Base-by-base conservation (phyloP, 148 eudicot species). In the Rhododendron ovatum region DNA sequence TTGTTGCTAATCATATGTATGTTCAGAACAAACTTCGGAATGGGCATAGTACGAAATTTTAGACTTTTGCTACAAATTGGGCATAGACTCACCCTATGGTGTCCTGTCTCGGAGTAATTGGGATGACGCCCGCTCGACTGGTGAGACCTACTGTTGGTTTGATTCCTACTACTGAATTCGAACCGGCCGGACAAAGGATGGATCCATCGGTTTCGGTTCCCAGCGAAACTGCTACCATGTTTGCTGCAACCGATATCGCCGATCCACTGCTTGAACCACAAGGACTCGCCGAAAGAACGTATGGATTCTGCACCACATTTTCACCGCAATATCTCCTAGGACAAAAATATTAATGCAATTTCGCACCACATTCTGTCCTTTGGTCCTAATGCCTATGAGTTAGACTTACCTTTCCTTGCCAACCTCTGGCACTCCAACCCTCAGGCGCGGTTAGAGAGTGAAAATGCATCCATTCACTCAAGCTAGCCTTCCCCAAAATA, bases 231-330 rank as follows among this genome's bases (percentile, higher is more conserved):
- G 92, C 84, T 10, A 83, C 95, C 88, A 93, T 86, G 82, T 93
- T 93, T 57, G 94, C 90, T 4, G 93, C 93, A 18, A 91, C 95
- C 11, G 93, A 89, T 84, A 94, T 93, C 5, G 94, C 94, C 61
- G 97, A 93, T 63, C 95, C 97, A 57, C 91, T 93, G 67, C 94
- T 93, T 79, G 95, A 94, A 2, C 95, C 97, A 89, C 93, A 87
- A 30, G 93, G 91, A 86, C 87, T 89, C 7, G 90, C 90, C 4
- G 91, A 85, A 75, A 85, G 84, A 45, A 88, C 91, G 81, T 92
- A 94, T 3, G 95, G 98, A 75, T 93, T 94, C 95, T 93, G 86
- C 91, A 67, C 88, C 20, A 47, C 73, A 61, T 8, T 17, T 20
- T 1, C 73, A n/a, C 2, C 22, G 15, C 22, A 57, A 41, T 41